phyloP scores from a whole-genome alignment of 129 eudicot genomes.

The Cynara cardunculus region DNA sequence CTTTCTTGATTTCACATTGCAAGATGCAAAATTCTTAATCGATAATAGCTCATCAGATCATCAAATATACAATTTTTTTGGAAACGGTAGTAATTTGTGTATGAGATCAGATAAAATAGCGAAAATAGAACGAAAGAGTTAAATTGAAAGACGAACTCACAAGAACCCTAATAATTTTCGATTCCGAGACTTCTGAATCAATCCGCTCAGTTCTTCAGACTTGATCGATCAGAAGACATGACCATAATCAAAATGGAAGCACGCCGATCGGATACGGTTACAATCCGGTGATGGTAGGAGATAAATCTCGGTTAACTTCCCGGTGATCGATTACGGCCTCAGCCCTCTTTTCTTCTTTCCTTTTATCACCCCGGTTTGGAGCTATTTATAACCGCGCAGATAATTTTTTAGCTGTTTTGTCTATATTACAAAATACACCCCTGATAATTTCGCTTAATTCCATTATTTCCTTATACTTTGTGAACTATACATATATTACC shows the following conservation, averaged over 20 bases:
- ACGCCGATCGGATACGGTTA: conserved; percentile 12
- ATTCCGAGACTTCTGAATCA: conserved; percentile 2
- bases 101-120: conserved; percentile 7
- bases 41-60: conserved; percentile 1
- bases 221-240: background rate
- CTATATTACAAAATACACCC: background rate
- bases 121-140: conserved; percentile 18
- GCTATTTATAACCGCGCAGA: background rate
- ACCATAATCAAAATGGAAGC: background rate
- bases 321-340: conserved; percentile 12
- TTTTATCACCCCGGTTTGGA: conserved; percentile 7
- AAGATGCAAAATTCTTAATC: background rate
- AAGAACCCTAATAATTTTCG: conserved; percentile 23
- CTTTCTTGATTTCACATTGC: background rate
- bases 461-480: background rate
- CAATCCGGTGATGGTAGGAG: background rate
- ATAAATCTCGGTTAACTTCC: conserved; percentile 15
- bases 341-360: conserved; percentile 12
- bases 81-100: background rate
- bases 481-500: background rate
- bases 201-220: conserved; percentile 7
- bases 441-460: background rate
- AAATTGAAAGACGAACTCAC: conserved; percentile 28
- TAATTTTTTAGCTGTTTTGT: background rate
- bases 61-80: background rate